Evolutionary conservation across 345 rosid species (phyloP), one percentile per base, ranked within the genome.

Genomic region (Eucalyptus decipiens): DNA sequence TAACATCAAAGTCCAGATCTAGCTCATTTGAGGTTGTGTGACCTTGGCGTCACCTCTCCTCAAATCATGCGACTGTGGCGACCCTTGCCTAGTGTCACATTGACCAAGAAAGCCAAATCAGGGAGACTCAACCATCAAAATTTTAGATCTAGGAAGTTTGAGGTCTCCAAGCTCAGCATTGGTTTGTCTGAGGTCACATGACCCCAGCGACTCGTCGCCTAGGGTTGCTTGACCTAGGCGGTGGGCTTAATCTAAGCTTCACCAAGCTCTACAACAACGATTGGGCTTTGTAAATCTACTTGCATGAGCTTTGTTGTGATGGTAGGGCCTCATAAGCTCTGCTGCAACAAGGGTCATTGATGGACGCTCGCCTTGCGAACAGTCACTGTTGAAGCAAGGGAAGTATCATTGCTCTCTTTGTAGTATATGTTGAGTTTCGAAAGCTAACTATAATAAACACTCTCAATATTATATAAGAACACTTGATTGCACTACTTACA

Each of bases 41-140:
- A 56, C 30, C 30, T 24, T 1, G 6, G 21, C 6, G 3, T 56
- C 28, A 24, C 13, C 62, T 24, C 62, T 23, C 28, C 28, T 56
- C 6, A 24, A 1, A 24, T 56, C 12, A 0, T 4, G 62, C 3
- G 13, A 56, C 13, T 30, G 24, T 24, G 1, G 0, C 1, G 12
- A 12, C 62, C 28, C 28, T 56, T 56, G 13, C 12, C 62, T 56
- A 23, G 28, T 56, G 13, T 56, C 13, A 24, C 28, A 9, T 23
- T 56, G 62, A 56, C 62, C 28, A 56, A 23, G 6, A 24, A 56
- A 56, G 62, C 62, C 28, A 56, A 24, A 24, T 56, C 1, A 24
- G 5, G 62, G 28, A 56, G 9, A 6, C 0, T 24, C 28, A 24
- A 56, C 62, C 12, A 24, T 56, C 28, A 24, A 56, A 24, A 56